A percentile compares a stretch with the other conserved stretches of the same genome.
These are phyloP conservation scores for Schizosaccharomyces japonicus DNA, from an alignment of 805 yeast genomes.

Conservation along the genomic window DNA sequence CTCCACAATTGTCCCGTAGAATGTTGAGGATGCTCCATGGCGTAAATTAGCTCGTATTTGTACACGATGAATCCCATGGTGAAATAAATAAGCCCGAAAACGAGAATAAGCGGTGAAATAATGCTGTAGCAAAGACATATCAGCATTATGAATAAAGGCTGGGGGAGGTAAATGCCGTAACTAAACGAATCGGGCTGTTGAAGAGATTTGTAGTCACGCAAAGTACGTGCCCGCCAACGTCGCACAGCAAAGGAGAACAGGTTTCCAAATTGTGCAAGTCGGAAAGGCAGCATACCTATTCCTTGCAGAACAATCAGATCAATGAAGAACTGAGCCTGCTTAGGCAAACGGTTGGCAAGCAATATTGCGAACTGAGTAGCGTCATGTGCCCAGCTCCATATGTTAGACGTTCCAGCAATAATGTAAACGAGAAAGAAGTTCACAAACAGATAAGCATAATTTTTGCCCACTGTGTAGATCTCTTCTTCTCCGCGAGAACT, in stretches of 20 bases:
- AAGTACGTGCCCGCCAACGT: conserved; percentile 43
- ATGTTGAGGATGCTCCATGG: conserved; percentile 87
- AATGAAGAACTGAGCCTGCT: conserved; percentile 67
- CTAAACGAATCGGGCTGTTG: conserved; percentile 80
- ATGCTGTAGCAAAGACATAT: conserved; percentile 73
- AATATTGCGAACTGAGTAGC: conserved; percentile 74
- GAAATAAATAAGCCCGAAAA: conserved; percentile 68
- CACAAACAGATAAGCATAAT: conserved; percentile 83
- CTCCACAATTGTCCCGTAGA: conserved; percentile 97
- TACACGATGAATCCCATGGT: conserved; percentile 66
- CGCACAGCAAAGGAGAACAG: conserved; percentile 51
- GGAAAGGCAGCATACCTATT: conserved; percentile 72
- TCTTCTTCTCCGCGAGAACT: conserved; percentile 86
- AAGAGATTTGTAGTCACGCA: conserved; percentile 51
- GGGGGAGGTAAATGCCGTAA: conserved; percentile 78
- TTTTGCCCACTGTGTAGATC: conserved; percentile 59
- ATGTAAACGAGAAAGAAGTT: conserved; percentile 85
- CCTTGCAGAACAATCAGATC: conserved; percentile 60
- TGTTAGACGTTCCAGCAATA: conserved; percentile 73
- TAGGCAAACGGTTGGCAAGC: conserved; percentile 57
- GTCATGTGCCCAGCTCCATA: conserved; percentile 62
- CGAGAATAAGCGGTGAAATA: conserved; percentile 63
- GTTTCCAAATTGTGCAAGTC: conserved; percentile 58
- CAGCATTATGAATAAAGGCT: conserved; percentile 63
- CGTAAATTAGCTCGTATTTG: conserved; percentile 71